Base-by-base conservation (phyloP, 2,329 filamentous ascomycete genomes). In the Elsinoe fawcettii region DNA sequence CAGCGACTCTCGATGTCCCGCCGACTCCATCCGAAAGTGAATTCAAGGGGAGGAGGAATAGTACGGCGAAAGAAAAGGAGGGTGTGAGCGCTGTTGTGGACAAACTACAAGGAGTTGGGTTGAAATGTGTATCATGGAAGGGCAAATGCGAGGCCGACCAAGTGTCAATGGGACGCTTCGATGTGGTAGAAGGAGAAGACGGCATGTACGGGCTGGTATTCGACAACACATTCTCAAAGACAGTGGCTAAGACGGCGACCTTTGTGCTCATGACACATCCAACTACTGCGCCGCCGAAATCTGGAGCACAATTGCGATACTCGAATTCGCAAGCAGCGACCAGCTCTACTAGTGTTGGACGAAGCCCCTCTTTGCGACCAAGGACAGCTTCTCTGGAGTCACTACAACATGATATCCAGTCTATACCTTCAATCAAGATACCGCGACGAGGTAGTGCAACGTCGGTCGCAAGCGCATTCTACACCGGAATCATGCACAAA, bases 141-240 rank as follows among this genome's bases (percentile, higher is more conserved):
- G 93, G 93, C 39, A 96, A 92, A 77, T 97, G 90, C 71, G 92
- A 97, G 73, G 91, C 93, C 36, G 92, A 97, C 75, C 92, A 93
- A 75, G 90, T 96, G 53, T 88, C 89, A 18, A 90, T 92, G 71
- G 93, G 92, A 30, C 93, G 86, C 18, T 89, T 90, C 69, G 87
- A 96, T 67, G 88, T 97, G 22, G 76, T 77, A 0, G 66, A 76
- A 6, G 84, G 83, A 32, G 84, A 93, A 62, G 88, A 85, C 22
- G 93, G 93, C 67, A 96, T 96, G 83, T 99, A 95, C 69, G 93
- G 91, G 58, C 77, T 99, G 60, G 90, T 97, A 30, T 96, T 99
- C 68, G 93, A 99, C 80, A 99, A 99, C 69, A 99, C 93, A 25
- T 99, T 99, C 70, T 96, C 91, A 60, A 97, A 96, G 74, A 88